These are phyloP conservation scores for Heteromeles arbutifolia DNA, from an alignment of 306 rosid species.

Conservation along the genomic window DNA sequence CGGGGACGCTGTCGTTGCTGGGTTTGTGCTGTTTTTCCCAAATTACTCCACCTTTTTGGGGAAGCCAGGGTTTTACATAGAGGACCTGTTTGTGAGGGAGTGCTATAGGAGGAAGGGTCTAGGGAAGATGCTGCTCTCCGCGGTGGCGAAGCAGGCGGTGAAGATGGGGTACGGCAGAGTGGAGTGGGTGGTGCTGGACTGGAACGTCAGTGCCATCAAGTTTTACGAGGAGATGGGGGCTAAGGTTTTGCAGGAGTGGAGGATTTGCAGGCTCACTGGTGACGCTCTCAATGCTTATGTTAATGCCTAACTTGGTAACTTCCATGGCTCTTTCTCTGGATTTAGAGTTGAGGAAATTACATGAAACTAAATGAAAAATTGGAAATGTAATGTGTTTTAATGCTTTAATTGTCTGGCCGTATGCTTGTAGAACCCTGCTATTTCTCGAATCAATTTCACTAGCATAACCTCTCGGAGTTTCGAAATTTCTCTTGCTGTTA, in stretches of 20 bases:
- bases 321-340: background rate
- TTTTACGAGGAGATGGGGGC: conserved; percentile 88
- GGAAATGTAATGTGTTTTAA: background rate
- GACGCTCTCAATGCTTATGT: conserved; percentile 58
- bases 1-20: conserved; percentile 37
- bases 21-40: conserved; percentile 73
- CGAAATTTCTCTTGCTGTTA: background rate
- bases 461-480: background rate
- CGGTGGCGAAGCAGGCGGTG: conserved; percentile 86
- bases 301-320: background rate
- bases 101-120: conserved; percentile 73
- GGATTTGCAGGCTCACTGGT: conserved; percentile 76
- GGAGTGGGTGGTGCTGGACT: conserved; percentile 83
- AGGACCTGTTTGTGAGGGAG: conserved; percentile 76
- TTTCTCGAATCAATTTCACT: background rate
- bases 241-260: conserved; percentile 60
- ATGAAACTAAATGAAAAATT: background rate
- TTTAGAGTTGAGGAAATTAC: background rate
- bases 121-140: conserved; percentile 54
- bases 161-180: conserved; percentile 84
- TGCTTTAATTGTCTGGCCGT: no score
- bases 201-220: conserved; percentile 68
- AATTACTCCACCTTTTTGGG: conserved; percentile 55
- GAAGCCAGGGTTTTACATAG: conserved; percentile 75
- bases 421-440: background rate